Evolutionary conservation across 225 moss, liverwort and hornwort species (phyloP).

Genomic region (Ulota crispa): DNA sequence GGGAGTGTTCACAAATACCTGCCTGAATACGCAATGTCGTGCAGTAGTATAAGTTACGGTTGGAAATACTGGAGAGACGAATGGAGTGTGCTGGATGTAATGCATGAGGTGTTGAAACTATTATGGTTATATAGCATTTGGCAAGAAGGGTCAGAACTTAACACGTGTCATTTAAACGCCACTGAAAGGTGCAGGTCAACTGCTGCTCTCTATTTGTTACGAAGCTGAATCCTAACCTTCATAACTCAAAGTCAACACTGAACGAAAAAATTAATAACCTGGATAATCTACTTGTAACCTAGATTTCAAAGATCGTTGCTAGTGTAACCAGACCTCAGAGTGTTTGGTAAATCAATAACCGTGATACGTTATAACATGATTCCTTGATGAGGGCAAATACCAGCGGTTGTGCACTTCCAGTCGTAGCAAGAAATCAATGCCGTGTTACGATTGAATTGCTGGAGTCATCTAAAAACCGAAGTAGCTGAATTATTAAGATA

Average conservation of each 20-base stretch:
- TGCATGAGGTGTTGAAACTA: slow-evolving; percentile 1
- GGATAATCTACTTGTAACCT: background rate
- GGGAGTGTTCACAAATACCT: slow-evolving; percentile 15
- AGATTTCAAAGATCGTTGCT: background rate
- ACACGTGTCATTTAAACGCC: background rate
- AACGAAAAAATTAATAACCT: background rate
- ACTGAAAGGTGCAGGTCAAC: background rate
- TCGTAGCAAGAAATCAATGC: slow-evolving; percentile 11
- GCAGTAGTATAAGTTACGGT: slow-evolving; percentile 25
- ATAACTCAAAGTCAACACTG: background rate
- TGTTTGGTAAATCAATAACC: background rate
- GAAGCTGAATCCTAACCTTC: background rate
- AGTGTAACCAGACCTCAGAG: no score
- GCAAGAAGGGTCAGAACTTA: background rate
- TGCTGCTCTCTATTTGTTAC: background rate
- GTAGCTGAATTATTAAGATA: slow-evolving; percentile 15
- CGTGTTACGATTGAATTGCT: slow-evolving; percentile 26
- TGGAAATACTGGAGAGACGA: background rate
- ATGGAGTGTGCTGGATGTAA: slow-evolving; percentile 14
- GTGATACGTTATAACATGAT: background rate
- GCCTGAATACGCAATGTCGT: slow-evolving; percentile 25
- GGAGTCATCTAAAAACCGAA: slow-evolving; percentile 17
- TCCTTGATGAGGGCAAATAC: background rate
- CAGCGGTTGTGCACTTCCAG: background rate
- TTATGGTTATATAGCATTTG: background rate